These are phyloP conservation scores for Saraca asoca DNA, from an alignment of 331 rosid species.

Conservation along the genomic window DNA sequence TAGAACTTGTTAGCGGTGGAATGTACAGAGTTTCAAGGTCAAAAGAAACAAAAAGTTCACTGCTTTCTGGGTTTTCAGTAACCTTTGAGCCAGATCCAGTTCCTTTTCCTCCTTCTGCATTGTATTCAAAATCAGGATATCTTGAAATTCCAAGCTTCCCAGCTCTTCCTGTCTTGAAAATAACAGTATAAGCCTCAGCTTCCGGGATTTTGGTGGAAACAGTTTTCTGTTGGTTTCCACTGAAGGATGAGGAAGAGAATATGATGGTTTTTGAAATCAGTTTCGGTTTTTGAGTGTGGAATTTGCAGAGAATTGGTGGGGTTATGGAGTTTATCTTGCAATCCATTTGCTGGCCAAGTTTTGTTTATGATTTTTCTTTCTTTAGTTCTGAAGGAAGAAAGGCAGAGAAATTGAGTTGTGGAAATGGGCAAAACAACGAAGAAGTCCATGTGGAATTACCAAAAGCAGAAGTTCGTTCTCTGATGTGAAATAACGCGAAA, in stretches of 20 bases:
- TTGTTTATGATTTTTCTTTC: background rate
- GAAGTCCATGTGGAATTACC: slow-evolving; percentile 14
- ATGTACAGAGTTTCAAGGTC: slow-evolving; percentile 67
- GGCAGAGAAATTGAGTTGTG: slow-evolving; percentile 23
- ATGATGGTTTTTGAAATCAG: slow-evolving; percentile 39
- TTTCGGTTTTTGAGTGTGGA: slow-evolving; percentile 39
- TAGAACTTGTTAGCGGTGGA: slow-evolving; percentile 69
- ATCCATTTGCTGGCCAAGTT: slow-evolving; percentile 48
- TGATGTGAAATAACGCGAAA: background rate
- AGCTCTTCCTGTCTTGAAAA: slow-evolving; percentile 64
- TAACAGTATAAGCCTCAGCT: slow-evolving; percentile 40
- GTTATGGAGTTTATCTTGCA: slow-evolving; percentile 55
- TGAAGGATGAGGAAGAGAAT: slow-evolving; percentile 52
- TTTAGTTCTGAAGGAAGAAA: background rate
- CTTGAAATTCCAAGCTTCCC: slow-evolving; percentile 84
- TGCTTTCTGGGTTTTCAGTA: slow-evolving; percentile 21
- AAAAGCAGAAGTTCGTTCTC: slow-evolving; percentile 20
- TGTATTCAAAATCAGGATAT: slow-evolving; percentile 78
- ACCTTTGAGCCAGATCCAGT: slow-evolving; percentile 51
- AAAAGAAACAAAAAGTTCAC: slow-evolving; percentile 63
- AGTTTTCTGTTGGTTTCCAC: slow-evolving; percentile 34
- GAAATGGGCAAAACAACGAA: slow-evolving; percentile 20
- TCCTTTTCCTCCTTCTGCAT: slow-evolving; percentile 84
- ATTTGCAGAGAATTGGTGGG: slow-evolving; percentile 51
- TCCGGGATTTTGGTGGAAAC: slow-evolving; percentile 32